Evolutionary conservation across 208 protist genomes (phyloP).

Genomic region (Herpetomonas tarakana): DNA sequence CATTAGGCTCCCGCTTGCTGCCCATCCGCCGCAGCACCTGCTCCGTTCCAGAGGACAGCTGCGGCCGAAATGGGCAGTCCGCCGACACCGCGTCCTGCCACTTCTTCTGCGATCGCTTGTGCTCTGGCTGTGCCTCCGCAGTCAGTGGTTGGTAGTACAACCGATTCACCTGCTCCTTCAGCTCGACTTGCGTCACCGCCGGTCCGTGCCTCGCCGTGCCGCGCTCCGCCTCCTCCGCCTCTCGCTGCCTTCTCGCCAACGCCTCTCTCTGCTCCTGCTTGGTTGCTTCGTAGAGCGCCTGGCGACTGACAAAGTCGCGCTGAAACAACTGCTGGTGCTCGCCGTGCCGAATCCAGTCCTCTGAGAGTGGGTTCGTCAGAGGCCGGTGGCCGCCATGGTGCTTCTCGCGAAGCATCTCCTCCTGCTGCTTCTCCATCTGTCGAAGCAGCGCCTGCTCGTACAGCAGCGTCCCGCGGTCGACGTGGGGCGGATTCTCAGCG

Average conservation of each 20-base stretch:
- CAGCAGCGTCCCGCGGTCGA: slow-evolving; percentile 32
- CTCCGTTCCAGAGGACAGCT: slow-evolving; percentile 58
- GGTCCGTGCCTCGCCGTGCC: slow-evolving; percentile 2
- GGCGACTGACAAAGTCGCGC: slow-evolving; percentile 61
- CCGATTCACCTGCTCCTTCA: slow-evolving; percentile 40
- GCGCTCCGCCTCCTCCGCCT: slow-evolving; percentile 2
- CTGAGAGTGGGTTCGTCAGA: slow-evolving; percentile 49
- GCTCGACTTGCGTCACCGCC: slow-evolving; percentile 5
- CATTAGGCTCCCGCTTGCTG: slow-evolving; percentile 40
- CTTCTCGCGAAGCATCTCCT: slow-evolving; percentile 2
- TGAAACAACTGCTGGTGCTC: slow-evolving; percentile 70
- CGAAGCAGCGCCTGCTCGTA: slow-evolving; percentile 35
- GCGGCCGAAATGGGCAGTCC: slow-evolving; percentile 62
- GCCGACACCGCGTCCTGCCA: slow-evolving; percentile 1
- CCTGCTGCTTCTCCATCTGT: slow-evolving; percentile 7
- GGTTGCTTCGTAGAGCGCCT: slow-evolving; percentile 63
- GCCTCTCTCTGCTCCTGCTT: slow-evolving; percentile 38
- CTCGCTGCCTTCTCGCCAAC: slow-evolving; percentile 6
- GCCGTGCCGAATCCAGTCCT: slow-evolving; percentile 67
- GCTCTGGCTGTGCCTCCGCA: slow-evolving; percentile 25
- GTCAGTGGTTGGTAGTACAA: slow-evolving; percentile 48
- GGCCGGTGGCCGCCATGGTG: slow-evolving; percentile 22
- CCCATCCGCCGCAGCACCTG: slow-evolving; percentile 35
- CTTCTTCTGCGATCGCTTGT: slow-evolving; percentile 16
- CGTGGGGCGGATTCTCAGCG: too few relatives aligned